These are phyloP conservation scores for Alternaria atra DNA, from an alignment of 2,329 filamentous ascomycete genomes.

Conservation along the genomic window DNA sequence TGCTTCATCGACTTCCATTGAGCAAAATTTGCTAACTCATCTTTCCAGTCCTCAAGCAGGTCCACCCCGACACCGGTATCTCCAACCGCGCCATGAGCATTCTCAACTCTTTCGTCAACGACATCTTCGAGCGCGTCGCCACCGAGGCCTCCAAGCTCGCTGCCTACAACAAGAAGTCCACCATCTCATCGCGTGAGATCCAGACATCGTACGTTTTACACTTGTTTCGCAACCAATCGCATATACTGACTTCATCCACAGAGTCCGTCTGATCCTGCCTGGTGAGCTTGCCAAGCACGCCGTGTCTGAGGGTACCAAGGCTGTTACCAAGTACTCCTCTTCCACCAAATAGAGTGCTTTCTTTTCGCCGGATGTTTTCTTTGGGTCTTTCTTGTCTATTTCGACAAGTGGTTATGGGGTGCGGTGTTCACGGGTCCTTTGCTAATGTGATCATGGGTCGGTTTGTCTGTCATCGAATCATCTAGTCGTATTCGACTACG, in stretches of 20 bases:
- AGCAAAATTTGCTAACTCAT: conserved; percentile 49
- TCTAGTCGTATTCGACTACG: conserved; percentile 50
- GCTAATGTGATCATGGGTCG: conserved; percentile 63
- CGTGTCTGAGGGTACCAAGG: conserved; percentile 99
- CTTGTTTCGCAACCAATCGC: neutral
- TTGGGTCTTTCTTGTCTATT: conserved; percentile 63
- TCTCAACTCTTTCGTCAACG: conserved; percentile 99
- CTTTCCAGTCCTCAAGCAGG: conserved; percentile 92
- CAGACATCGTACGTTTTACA: conserved; percentile 79
- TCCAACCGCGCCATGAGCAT: conserved; percentile 99
- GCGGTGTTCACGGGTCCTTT: conserved; percentile 56
- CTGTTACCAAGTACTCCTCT: conserved; percentile 99
- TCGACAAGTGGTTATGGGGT: conserved; percentile 56
- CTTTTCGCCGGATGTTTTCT: conserved; percentile 54
- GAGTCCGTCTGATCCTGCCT: conserved; percentile 93
- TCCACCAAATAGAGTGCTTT: conserved; percentile 86
- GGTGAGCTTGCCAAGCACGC: conserved; percentile 99
- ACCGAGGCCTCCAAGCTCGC: conserved; percentile 99
- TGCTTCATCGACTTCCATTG: conserved; percentile 1
- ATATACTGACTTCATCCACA: conserved; percentile 48
- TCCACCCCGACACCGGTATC: conserved; percentile 99
- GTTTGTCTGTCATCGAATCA: conserved; percentile 54
- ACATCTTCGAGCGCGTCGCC: conserved; percentile 99
- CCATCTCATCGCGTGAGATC: conserved; percentile 98
- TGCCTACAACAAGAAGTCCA: conserved; percentile 99